Conservation (phyloP, 2,329 filamentous ascomycete species). For the Sporothrix euskadiensis region DNA sequence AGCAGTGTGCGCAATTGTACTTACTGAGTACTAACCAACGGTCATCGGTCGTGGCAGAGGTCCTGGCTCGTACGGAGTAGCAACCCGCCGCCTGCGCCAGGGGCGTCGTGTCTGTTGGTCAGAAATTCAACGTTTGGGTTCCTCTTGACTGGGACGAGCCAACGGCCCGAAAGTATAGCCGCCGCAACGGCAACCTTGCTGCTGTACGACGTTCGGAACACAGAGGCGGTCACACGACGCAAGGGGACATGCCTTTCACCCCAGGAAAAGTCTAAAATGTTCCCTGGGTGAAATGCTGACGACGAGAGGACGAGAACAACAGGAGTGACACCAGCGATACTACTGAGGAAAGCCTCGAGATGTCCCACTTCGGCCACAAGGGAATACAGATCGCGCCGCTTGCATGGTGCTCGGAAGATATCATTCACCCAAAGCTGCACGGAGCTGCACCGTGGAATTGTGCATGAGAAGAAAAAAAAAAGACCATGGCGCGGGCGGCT, state of each 20-base stretch:
- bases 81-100: slow-evolving; percentile 1
- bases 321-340: not conserved
- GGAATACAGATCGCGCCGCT: slow-evolving; percentile 16
- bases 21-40: not conserved
- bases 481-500: not conserved
- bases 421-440: slow-evolving; percentile 16
- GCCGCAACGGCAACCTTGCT: not conserved
- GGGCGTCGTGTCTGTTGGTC: not conserved
- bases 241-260: not conserved
- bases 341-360: not conserved
- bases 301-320: not conserved
- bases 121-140: not conserved
- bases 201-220: not conserved
- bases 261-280: too few relatives aligned
- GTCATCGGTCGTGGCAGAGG: not conserved
- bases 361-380: slow-evolving; percentile 6
- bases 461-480: not conserved
- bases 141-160: not conserved
- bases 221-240: slow-evolving; percentile 8
- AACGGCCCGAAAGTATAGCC: not conserved
- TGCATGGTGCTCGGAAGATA: slow-evolving; percentile 22
- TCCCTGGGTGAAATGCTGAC: not conserved
- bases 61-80: not conserved
- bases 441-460: slow-evolving; percentile 3
- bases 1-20: not conserved